Evolutionary conservation across 1,284 basidiomycete species (phyloP), one percentile per base, ranked within the genome.

Genomic region (Apiotrichum gracile): DNA sequence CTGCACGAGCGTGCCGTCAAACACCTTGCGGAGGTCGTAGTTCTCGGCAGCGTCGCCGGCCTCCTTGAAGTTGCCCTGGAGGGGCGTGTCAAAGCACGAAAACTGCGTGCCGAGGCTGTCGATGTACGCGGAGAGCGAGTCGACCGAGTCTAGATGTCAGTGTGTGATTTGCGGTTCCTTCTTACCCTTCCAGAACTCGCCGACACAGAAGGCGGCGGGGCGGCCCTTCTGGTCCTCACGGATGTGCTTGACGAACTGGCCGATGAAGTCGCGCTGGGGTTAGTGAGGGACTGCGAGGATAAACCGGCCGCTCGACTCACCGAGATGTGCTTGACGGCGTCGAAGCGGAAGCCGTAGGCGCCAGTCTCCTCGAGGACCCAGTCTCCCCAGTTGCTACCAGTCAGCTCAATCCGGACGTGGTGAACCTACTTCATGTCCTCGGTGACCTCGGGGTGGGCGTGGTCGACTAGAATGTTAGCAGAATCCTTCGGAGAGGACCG

Each of bases 291-390:
- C 10, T 9, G 5, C 9, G 12, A 3, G 4, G 1, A 3, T 10
- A 38, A 14, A 7, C 14, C 5, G 7, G 3, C 14, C 5, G 21
- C 8, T 24, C n/a, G 21, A 53, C 65, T 53, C 51, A 73, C 70
- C 4, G 70, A 72, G 47, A 74, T 74, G 61, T 73, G 72, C 69
- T 92, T 93, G 65, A 91, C 87, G 13, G 91, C 91, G 64, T 93
- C 91, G 34, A 93, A 80, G 41, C 91, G 80, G 73, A 92, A 91
- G 4, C 91, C 91, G 26, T 78, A 77, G 12, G 84, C 87, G 5
- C 85, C 85, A 1, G 87, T 91, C 38, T 85, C 86, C 83, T 91
- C 65, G 56, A 80, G 60, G 19, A 81, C 66, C 81, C 82, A 83
- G 26, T 74, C 72, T 22, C 80, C 81, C 81, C 81, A 83, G 25